Conservation (phyloP, 306 rosid genomes). For the Cicer bijugum region DNA sequence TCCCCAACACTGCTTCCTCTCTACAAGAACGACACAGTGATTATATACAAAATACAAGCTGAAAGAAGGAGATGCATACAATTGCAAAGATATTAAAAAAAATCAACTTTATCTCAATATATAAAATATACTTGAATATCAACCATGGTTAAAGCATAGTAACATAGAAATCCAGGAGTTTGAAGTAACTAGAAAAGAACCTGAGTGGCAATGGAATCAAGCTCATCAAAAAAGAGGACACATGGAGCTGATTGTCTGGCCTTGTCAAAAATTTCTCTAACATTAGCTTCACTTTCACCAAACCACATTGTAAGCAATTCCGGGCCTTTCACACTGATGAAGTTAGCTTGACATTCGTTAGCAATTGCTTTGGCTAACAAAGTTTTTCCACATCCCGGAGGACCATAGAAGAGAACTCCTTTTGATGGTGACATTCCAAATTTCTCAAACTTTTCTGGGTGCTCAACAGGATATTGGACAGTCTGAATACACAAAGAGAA, state of each 20-base stretch:
- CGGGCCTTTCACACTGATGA: constrained; percentile 64
- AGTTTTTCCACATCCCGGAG: constrained; percentile 69
- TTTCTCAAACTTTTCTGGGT: constrained; percentile 64
- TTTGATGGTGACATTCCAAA: constrained; percentile 70
- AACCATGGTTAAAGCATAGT: not conserved
- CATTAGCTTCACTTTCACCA: constrained; percentile 75
- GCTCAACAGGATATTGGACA: constrained; percentile 69
- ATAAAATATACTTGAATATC: not conserved
- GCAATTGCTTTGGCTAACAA: constrained; percentile 68
- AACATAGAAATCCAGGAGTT: constrained; percentile 11
- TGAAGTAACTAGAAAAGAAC: constrained; percentile 40
- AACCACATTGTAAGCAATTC: constrained; percentile 69
- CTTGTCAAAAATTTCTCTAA: constrained; percentile 65
- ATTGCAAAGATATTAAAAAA: not conserved
- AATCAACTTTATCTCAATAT: not conserved
- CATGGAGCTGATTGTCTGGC: constrained; percentile 64
- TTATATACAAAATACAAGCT: constrained; percentile 2
- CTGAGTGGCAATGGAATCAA: constrained; percentile 68
- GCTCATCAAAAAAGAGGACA: constrained; percentile 71
- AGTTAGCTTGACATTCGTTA: constrained; percentile 65
- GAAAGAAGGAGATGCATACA: constrained; percentile 9
- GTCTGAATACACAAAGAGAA: constrained; percentile 47
- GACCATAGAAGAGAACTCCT: constrained; percentile 69
- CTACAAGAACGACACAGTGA: constrained; percentile 41
- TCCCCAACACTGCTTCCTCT: constrained; percentile 62